phyloP scores from a whole-genome alignment of 305 asterid genomes.

The Fraxinus latifolia region DNA sequence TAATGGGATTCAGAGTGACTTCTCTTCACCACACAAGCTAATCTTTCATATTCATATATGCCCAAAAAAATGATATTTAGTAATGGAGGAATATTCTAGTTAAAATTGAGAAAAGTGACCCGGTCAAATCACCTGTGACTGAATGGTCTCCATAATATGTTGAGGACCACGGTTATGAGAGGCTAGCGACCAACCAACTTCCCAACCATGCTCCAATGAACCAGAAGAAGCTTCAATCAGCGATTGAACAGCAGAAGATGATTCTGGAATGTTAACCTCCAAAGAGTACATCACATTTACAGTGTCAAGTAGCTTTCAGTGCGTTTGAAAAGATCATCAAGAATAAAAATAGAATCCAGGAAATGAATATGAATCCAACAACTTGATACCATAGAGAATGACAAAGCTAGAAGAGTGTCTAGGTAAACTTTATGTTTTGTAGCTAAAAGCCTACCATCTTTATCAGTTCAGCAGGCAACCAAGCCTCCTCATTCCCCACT shows the following conservation, averaged over 20 bases:
- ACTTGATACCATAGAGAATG: slow-evolving; percentile 2
- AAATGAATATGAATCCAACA: background rate
- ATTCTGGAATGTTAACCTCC: slow-evolving; percentile 67
- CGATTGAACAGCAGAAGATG: slow-evolving; percentile 81
- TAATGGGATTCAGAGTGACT: slow-evolving; percentile 1
- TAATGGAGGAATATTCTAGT: background rate
- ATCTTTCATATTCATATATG: background rate
- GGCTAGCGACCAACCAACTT: slow-evolving; percentile 98
- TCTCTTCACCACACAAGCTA: background rate
- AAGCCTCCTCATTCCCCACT: slow-evolving; percentile 32
- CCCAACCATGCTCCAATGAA: slow-evolving; percentile 80
- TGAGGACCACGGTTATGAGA: slow-evolving; percentile 62
- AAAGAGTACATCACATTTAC: slow-evolving; percentile 24
- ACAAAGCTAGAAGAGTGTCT: slow-evolving; percentile 4
- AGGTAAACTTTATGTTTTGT: slow-evolving; percentile 5
- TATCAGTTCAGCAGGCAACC: slow-evolving; percentile 73
- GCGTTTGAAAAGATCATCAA: background rate
- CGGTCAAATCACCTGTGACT: slow-evolving; percentile 43
- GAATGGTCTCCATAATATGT: slow-evolving; percentile 40
- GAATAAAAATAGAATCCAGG: background rate
- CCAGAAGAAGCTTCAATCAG: slow-evolving; percentile 82
- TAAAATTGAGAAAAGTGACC: slow-evolving; percentile 8
- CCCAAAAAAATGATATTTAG: background rate
- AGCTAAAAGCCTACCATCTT: slow-evolving; percentile 46
- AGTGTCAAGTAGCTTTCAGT: background rate